These are phyloP conservation scores for Aspergillus fumigatus DNA, from an alignment of 2,329 filamentous ascomycete genomes.

Conservation along the genomic window DNA sequence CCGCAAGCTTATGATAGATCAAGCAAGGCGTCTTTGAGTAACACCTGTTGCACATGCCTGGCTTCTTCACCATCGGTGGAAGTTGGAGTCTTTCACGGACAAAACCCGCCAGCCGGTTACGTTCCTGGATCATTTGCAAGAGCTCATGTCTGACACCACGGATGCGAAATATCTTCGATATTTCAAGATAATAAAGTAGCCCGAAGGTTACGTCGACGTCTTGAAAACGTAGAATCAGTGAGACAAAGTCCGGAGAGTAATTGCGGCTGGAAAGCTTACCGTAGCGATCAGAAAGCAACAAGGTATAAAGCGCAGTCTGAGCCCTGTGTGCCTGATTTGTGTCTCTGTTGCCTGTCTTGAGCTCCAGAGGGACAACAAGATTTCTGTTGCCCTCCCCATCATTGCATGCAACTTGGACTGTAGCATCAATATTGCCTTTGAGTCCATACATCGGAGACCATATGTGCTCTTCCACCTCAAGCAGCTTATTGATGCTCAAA, in stretches of 20 bases:
- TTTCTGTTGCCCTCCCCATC: constrained; percentile 63
- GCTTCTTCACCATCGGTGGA: constrained; percentile 78
- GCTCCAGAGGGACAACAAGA: constrained; percentile 85
- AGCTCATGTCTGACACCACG: constrained; percentile 82
- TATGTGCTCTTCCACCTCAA: constrained; percentile 95
- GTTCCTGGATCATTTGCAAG: constrained; percentile 93
- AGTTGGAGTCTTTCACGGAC: constrained; percentile 77
- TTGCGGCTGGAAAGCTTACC: constrained; percentile 37
- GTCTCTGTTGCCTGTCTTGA: constrained; percentile 85
- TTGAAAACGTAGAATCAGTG: constrained; percentile 20
- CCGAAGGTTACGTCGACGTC: constrained; percentile 88
- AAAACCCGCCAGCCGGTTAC: constrained; percentile 82
- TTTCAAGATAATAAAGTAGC: constrained; percentile 92
- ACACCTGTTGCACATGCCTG: constrained; percentile 77
- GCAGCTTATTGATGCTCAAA: constrained; percentile 85
- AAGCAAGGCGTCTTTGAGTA: constrained; percentile 91
- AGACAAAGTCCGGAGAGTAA: constrained; percentile 5
- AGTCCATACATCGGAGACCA: constrained; percentile 98
- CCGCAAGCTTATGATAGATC: constrained; percentile 85
- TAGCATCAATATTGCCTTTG: constrained; percentile 97
- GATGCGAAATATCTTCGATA: constrained; percentile 77
- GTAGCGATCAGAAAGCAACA: constrained; percentile 89
- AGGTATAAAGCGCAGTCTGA: constrained; percentile 90
- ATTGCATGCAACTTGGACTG: constrained; percentile 78
- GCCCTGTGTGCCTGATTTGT: constrained; percentile 79